Conservation (phyloP, 306 rosid genomes). For the Astragalus glycyphyllos region DNA sequence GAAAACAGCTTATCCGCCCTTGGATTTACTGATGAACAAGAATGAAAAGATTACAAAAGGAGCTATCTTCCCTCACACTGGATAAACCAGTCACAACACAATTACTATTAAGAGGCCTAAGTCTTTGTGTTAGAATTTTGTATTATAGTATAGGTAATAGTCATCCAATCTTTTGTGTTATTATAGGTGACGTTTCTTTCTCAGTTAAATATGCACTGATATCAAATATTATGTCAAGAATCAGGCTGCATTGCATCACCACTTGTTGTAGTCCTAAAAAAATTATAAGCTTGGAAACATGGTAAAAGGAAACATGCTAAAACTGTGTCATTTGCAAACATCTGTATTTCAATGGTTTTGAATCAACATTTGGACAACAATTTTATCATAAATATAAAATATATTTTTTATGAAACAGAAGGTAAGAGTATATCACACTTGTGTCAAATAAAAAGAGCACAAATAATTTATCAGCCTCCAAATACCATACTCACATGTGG, state of each 20-base stretch:
- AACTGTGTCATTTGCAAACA: neutral
- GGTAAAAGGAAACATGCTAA: neutral
- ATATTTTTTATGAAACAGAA: constrained; percentile 27
- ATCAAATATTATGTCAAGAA: neutral
- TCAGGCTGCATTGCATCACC: neutral
- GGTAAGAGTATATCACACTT: constrained; percentile 19
- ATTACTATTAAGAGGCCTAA: neutral
- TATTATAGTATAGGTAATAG: neutral
- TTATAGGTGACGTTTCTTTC: neutral
- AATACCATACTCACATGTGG: constrained; percentile 74
- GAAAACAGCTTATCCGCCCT: neutral
- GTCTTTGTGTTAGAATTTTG: too few species aligned
- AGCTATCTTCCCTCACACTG: neutral
- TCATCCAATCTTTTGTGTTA: neutral
- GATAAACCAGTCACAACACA: constrained; percentile 1
- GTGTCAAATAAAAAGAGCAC: constrained; percentile 12
- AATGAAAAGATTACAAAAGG: neutral
- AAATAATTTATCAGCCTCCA: constrained; percentile 3
- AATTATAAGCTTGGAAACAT: neutral
- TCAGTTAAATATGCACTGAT: neutral
- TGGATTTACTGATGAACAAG: neutral
- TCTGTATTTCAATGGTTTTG: neutral
- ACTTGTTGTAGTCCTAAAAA: neutral
- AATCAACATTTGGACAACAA: neutral
- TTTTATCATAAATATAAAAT: constrained; percentile 8